Conservation (phyloP, 306 rosid genomes). For the Dalbergia cultrata region DNA sequence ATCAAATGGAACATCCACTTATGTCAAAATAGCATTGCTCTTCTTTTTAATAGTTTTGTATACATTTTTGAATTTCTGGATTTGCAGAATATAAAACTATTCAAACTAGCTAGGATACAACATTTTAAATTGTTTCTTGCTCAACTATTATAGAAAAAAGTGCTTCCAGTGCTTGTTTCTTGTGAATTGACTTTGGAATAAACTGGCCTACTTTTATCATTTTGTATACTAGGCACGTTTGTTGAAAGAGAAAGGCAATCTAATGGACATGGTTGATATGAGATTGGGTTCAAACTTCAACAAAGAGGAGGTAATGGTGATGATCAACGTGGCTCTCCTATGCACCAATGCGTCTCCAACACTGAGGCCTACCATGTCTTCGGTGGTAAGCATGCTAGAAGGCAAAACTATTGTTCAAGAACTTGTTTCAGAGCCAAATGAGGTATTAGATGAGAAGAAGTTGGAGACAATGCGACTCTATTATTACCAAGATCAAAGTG, state of each 20-base stretch:
- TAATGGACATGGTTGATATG: constrained; percentile 52
- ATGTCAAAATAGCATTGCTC: too few relatives aligned
- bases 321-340: constrained; percentile 61
- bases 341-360: constrained; percentile 70
- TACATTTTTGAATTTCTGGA: neutral
- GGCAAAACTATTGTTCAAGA: constrained; percentile 16
- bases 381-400: constrained; percentile 46
- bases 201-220: neutral
- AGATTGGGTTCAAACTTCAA: constrained; percentile 54
- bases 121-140: neutral
- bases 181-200: neutral
- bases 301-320: constrained; percentile 52
- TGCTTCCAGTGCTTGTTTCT: too few relatives aligned
- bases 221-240: constrained; percentile 41
- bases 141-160: neutral
- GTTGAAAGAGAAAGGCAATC: constrained; percentile 68
- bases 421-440: constrained; percentile 4
- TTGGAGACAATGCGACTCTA: constrained; percentile 19
- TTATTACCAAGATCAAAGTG: neutral
- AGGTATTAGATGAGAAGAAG: constrained; percentile 28
- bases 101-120: neutral
- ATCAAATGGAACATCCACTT: too few relatives aligned
- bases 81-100: neutral
- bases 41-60: neutral
- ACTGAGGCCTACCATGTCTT: constrained; percentile 56